Evolutionary conservation across 225 moss, liverwort and hornwort species (phyloP).

Genomic region (Rhytidiadelphus loreus): DNA sequence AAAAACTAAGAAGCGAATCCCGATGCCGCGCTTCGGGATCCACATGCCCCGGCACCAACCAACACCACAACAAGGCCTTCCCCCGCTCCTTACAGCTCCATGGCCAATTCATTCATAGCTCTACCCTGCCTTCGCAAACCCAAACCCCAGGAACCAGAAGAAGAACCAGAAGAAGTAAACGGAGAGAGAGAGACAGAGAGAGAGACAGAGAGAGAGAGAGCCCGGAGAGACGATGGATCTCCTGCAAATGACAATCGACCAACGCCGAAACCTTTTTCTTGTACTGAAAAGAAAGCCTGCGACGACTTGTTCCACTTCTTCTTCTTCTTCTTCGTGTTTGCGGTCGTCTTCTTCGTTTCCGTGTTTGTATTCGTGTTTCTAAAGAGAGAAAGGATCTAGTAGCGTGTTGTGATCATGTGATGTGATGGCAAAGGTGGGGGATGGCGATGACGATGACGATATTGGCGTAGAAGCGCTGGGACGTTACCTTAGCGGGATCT

Average conservation of each 20-base stretch:
- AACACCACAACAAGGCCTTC: background rate
- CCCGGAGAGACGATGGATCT: background rate
- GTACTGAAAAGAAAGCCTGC: background rate
- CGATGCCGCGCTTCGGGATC: constrained; percentile 4
- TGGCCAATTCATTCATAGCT: constrained; percentile 5
- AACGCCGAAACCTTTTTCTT: background rate
- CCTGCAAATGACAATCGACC: background rate
- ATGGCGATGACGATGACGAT: background rate
- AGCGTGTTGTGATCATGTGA: background rate
- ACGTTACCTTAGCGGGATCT: background rate
- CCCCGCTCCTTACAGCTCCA: background rate
- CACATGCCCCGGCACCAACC: background rate
- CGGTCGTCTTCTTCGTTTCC: background rate
- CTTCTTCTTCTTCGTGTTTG: background rate
- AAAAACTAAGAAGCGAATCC: background rate
- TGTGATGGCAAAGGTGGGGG: background rate
- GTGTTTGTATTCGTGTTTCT: background rate
- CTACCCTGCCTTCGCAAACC: background rate
- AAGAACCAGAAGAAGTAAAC: background rate
- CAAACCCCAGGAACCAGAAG: background rate
- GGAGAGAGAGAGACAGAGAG: background rate
- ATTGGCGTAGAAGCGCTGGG: background rate
- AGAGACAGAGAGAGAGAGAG: background rate
- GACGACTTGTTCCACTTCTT: background rate
- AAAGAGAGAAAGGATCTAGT: background rate